These are phyloP conservation scores for Phytopythium aichiense DNA, from an alignment of 352 stramenopile genomes.

Conservation along the genomic window DNA sequence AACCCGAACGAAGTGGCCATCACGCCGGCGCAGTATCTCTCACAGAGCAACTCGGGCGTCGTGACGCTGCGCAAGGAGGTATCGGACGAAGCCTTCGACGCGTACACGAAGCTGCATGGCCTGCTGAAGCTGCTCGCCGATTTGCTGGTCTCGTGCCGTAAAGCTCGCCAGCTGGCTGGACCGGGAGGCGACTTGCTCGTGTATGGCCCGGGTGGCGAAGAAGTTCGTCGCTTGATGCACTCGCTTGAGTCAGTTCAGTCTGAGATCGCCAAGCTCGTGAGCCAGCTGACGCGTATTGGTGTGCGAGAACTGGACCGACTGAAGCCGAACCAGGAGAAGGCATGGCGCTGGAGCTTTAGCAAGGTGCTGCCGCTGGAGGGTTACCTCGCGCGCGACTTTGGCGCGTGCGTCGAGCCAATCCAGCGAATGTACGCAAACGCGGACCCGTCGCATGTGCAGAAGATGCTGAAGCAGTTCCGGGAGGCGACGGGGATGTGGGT, in stretches of 20 bases:
- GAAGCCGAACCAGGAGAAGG: slow-evolving; percentile 84
- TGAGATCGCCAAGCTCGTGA: slow-evolving; percentile 76
- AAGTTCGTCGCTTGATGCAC: slow-evolving; percentile 79
- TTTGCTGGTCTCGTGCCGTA: slow-evolving; percentile 79
- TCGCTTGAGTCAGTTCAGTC: slow-evolving; percentile 73
- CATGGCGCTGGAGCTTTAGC: slow-evolving; percentile 82
- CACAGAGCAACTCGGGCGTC: slow-evolving; percentile 70
- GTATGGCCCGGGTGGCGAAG: slow-evolving; percentile 78
- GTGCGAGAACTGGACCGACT: slow-evolving; percentile 81
- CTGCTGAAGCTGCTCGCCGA: slow-evolving; percentile 80
- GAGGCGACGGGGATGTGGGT: slow-evolving; percentile 82
- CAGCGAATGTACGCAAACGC: slow-evolving; percentile 85
- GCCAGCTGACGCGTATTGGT: slow-evolving; percentile 72
- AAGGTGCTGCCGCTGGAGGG: slow-evolving; percentile 81
- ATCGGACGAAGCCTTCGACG: slow-evolving; percentile 51
- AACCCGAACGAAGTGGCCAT: slow-evolving; percentile 43
- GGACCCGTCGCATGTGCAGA: slow-evolving; percentile 75
- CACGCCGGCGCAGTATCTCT: slow-evolving; percentile 58
- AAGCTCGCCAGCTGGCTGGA: slow-evolving; percentile 73
- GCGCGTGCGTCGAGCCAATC: slow-evolving; percentile 77
- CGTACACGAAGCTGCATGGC: slow-evolving; percentile 72
- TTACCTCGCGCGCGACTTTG: slow-evolving; percentile 82
- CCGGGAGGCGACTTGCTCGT: slow-evolving; percentile 80
- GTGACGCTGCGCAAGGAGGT: slow-evolving; percentile 63
- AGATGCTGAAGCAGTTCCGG: slow-evolving; percentile 86